Evolutionary conservation across 129 eudicot species (phyloP), one percentile per base, ranked within the genome.

Genomic region (Flaveria robusta): DNA sequence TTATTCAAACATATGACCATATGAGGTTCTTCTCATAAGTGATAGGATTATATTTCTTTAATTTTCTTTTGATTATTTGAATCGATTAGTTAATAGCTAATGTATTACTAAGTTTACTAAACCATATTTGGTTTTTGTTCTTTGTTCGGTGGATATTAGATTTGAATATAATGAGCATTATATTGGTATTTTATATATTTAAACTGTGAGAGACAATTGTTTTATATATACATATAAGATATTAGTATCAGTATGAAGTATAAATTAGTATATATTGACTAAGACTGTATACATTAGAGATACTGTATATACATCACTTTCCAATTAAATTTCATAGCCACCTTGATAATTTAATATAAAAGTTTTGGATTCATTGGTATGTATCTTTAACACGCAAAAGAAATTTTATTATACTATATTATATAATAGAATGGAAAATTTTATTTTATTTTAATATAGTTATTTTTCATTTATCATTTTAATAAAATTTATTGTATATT

Each of bases 371-470:
- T 54, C 46, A 64, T 52, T 79, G 68, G 60, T 64, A 64, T 42
- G 2, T 49, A 49, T 49, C 22, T 51, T 34, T 51, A 46, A 74
- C 75, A 80, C 75, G 84, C 71, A 74, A 80, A 71, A 71, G 55
- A 60, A 71, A 72, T 66, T 65, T 37, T 27, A 71, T 7, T 42
- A 55, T 68, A 26, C 42, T 55, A 55, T 27, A 4, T 5, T 70
- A 22, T 58, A 2, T 5, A 76, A 22, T 58, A 58, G 6, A 26
- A 60, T 4, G 41, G 11, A 29, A 62, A 62, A 6, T 24, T 11
- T 3, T 60, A 60, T 27, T 26, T 3, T 60, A 27, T 60, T 13
- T 7, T 63, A 63, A 12, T 12, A 7, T 7, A 60, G 12, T 26
- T 7, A 18, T 2, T 24, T 2, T 22, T 2, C 1, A 20, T 56